Evolutionary conservation across 805 yeast species (phyloP).

Genomic region (Starmerella tilneyi): DNA sequence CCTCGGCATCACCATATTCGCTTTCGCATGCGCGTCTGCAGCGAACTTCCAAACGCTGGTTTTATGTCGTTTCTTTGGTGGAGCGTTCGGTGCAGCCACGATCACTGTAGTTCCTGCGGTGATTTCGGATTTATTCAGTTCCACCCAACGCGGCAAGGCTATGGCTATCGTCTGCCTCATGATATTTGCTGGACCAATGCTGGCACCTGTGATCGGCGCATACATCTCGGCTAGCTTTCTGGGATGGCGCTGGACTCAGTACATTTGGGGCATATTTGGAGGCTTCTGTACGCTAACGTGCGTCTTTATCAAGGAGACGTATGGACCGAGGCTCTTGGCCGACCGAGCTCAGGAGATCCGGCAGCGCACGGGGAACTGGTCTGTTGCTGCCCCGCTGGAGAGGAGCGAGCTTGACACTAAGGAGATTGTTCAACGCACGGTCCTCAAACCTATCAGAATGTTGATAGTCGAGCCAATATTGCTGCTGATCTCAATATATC

Average conservation of each 20-base stretch:
- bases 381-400: conserved; percentile 87
- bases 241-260: conserved; percentile 49
- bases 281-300: conserved; percentile 30
- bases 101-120: conserved; percentile 19
- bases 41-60: conserved; percentile 29
- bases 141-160: conserved; percentile 18
- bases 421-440: conserved; percentile 52
- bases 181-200: conserved; percentile 22
- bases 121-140: conserved; percentile 18
- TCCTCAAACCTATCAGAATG: conserved; percentile 61
- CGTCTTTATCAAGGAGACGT: conserved; percentile 35
- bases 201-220: conserved; percentile 34
- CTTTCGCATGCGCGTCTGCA: conserved; percentile 21
- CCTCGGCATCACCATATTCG: conserved; percentile 29
- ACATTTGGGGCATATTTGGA: conserved; percentile 38
- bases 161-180: conserved; percentile 13
- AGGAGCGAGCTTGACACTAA: conserved; percentile 44
- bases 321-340: conserved; percentile 44
- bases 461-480: conserved; percentile 61
- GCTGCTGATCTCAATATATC: conserved; percentile 54
- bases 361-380: conserved; percentile 66
- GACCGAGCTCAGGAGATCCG: conserved; percentile 57
- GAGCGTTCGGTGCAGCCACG: conserved; percentile 68
- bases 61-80: conserved; percentile 69
- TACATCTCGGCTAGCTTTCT: conserved; percentile 66